Percentiles rank a stretch among this genome's conserved stretches.
Evolutionary conservation across 371 early-diverging fungal species (phyloP).

Genomic region (Mucor velutinosus): DNA sequence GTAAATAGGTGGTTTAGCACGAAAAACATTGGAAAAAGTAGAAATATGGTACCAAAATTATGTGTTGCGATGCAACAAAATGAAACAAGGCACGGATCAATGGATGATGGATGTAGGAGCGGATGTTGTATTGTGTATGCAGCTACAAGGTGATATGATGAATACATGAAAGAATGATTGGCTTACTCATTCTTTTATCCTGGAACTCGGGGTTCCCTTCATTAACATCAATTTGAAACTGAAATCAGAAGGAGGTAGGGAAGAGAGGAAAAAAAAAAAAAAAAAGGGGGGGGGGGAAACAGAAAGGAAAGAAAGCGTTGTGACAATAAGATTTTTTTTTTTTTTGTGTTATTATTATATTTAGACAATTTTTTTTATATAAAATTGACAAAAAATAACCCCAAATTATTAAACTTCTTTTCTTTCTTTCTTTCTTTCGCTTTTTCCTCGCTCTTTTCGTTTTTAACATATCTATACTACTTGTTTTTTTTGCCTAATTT

Average conservation of each 20-base stretch:
- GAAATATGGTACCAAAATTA: not conserved
- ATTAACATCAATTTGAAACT: conserved; percentile 1
- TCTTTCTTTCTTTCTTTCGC: not conserved
- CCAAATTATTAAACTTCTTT: not conserved
- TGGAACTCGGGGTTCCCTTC: conserved; percentile 3
- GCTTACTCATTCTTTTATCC: conserved; percentile 1
- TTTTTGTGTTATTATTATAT: conserved; percentile 1
- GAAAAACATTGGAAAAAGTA: not conserved
- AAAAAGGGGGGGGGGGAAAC: not conserved
- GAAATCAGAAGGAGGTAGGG: not conserved
- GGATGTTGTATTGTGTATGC: not conserved
- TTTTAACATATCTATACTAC: not conserved
- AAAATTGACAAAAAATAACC: conserved; percentile 1
- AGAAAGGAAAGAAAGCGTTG: not conserved
- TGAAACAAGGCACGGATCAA: conserved; percentile 3
- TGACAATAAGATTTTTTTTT: conserved; percentile 5
- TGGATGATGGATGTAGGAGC: not conserved
- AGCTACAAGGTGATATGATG: not conserved
- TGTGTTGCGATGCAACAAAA: not conserved
- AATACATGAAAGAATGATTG: not conserved
- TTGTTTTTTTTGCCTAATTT: not conserved
- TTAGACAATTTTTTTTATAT: conserved; percentile 1
- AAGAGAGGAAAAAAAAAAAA: not conserved
- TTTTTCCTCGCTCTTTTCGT: not conserved
- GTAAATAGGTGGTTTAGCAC: not conserved